Evolutionary conservation across 805 yeast species (phyloP), one percentile per base, ranked within the genome.

Genomic region (Saccharomyces eubayanus): DNA sequence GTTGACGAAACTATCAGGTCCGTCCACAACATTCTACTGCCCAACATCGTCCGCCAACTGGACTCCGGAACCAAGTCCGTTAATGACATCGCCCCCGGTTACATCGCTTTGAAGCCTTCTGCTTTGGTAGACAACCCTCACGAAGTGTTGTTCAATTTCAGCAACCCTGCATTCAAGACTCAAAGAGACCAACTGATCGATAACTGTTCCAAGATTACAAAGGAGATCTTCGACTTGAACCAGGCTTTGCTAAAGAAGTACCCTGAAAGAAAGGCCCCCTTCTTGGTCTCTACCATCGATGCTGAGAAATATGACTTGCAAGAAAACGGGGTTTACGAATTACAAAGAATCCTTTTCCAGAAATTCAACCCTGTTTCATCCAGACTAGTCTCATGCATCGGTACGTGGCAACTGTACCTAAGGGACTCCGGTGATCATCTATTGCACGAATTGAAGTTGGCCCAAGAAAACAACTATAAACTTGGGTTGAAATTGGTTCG

Each of bases 391-490:
- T 80, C 86, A 30, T 87, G 89, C 28, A 87, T 88, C 49, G 97
- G 98, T 29, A 91, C 98, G 8, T 80, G 92, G 70, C 98, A 91
- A 74, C 83, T 92, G 89, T 91, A 91, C 70, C 77, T 92, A 64
- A 81, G 83, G 50, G 88, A 85, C 58, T 83, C 95, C 0, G 68
- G 83, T 1, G 76, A 76, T 21, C 77, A 87, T 60, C 73, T 92
- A 58, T 69, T 78, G 31, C 59, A 72, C 43, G 97, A 91, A 67
- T 79, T 81, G 59, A 70, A 76, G 59, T 74, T 83, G 53, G 97
- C 97, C 16, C 60, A 72, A 54, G 68, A 77, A 53, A 77, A 79
- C 51, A 70, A 72, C 20, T 91, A 91, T 71, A 80, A 86, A 65
- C 72, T 90, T 54, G 97, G 96, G 21, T 75, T 90, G 75, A 91